Conservation (phyloP, 2,329 filamentous ascomycete genomes). For the Beauveria pseudobassiana region DNA sequence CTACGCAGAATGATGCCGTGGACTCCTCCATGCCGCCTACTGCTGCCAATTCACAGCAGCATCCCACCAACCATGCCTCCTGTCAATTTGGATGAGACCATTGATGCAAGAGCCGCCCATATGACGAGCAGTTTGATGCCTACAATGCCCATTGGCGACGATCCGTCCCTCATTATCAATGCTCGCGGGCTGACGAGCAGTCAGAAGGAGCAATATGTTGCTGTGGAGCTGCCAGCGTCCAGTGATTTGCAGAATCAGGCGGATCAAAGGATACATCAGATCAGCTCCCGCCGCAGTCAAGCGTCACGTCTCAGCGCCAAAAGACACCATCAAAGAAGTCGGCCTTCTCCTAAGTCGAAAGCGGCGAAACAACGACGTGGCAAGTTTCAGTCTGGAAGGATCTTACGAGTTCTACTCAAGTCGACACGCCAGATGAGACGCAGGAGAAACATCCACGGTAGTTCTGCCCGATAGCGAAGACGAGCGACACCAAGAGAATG, state of each 20-base stretch:
- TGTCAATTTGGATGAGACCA: not conserved
- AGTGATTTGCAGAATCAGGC: conserved; percentile 8
- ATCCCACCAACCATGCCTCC: conserved; percentile 19
- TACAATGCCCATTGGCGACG: conserved; percentile 18
- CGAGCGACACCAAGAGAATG: not conserved
- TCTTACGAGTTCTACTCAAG: not conserved
- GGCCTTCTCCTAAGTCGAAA: not conserved
- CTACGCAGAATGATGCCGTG: not conserved
- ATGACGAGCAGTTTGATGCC: not conserved
- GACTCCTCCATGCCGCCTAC: not conserved
- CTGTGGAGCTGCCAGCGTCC: conserved; percentile 16
- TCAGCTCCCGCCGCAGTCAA: not conserved
- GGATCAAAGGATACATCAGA: not conserved
- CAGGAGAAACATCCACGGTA: not conserved
- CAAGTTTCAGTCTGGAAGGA: not conserved
- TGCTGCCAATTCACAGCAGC: conserved; percentile 14
- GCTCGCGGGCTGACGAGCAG: conserved; percentile 28
- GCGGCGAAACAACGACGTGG: not conserved
- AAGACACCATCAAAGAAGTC: not conserved
- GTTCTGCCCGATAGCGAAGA: not conserved
- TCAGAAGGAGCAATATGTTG: conserved; percentile 30
- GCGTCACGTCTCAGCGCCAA: not conserved
- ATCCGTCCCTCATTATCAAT: conserved; percentile 27
- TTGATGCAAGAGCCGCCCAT: not conserved
- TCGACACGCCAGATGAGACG: not conserved